Percentiles rank a stretch among this genome's conserved stretches.
Conservation (phyloP, 352 stramenopile species). For the Pythium coloratum region DNA sequence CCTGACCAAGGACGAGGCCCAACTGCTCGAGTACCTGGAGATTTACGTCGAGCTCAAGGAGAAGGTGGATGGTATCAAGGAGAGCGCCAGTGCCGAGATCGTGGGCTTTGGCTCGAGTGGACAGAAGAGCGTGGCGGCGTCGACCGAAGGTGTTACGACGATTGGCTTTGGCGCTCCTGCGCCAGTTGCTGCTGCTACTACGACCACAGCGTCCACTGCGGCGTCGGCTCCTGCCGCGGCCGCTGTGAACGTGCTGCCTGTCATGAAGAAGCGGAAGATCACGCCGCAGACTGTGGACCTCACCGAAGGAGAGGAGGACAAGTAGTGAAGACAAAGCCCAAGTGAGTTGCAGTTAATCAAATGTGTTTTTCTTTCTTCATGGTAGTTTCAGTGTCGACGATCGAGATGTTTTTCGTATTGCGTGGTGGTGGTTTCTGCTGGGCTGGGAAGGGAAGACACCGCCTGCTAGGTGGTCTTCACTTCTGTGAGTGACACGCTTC, state of each 20-base stretch:
- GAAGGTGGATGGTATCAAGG: constrained; percentile 79
- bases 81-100: constrained; percentile 35
- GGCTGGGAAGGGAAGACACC: background rate
- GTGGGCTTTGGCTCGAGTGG: constrained; percentile 4
- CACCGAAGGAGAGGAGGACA: constrained; percentile 2
- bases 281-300: constrained; percentile 23
- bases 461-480: background rate
- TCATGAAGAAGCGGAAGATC: constrained; percentile 72
- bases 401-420: background rate
- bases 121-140: constrained; percentile 13
- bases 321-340: constrained; percentile 8
- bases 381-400: background rate
- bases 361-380: constrained; percentile 7
- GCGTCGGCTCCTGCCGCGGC: constrained; percentile 4
- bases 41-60: constrained; percentile 88
- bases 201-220: background rate
- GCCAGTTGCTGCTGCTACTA: constrained; percentile 17
- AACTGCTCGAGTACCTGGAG: constrained; percentile 79
- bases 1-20: constrained; percentile 39
- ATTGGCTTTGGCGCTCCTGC: constrained; percentile 60
- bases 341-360: background rate
- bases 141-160: constrained; percentile 42
- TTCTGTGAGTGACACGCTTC: background rate
- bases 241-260: constrained; percentile 66
- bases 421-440: background rate